Base-by-base conservation (phyloP, 352 stramenopile genomes). In the Phytopythium helicoides region DNA sequence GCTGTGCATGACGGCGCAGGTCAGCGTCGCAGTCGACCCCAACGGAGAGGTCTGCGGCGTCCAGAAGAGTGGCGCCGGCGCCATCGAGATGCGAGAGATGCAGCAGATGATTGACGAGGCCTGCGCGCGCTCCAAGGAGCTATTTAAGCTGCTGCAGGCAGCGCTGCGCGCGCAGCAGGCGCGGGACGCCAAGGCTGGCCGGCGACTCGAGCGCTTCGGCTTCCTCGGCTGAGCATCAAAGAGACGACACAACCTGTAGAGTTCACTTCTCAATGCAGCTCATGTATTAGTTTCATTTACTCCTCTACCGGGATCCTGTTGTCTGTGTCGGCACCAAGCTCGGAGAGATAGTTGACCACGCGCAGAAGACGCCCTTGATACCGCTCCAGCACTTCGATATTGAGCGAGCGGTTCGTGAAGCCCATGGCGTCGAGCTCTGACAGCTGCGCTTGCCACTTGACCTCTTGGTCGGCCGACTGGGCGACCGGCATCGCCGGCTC, bases 341-440 rank as follows among this genome's bases (percentile, higher is more conserved):
- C 83, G 9, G 83, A 91, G 45, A 95, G 56, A 46, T 77, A 89
- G 40, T 93, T 94, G 26, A 95, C 81, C 3, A 92, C 83, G n/a
- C 83, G 77, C 25, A 93, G 56, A 48, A 95, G 53, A 1, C 86
- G 77, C 12, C 83, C 83, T 54, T 92, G 83, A 56, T 95, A 94
- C 33, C 77, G 77, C 47, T 92, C 83, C 6, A 94, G 70, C 38
- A 92, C 60, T 35, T 81, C 54, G 14, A 92, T 63, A 54, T 91
- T 94, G 19, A 86, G 57, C 7, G 67, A 47, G 28, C 62, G 64
- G 58, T 93, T 71, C 18, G 66, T 72, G 52, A 95, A 95, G 3
- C 83, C 83, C 77, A 92, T 90, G 14, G 56, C 54, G 19, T 78
- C 71, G 6, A 92, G 69, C 40, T 92, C 80, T 3, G 16, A 53